Evolutionary conservation across 169 alveolate species (phyloP).

Genomic region (Plasmodium adleri): DNA sequence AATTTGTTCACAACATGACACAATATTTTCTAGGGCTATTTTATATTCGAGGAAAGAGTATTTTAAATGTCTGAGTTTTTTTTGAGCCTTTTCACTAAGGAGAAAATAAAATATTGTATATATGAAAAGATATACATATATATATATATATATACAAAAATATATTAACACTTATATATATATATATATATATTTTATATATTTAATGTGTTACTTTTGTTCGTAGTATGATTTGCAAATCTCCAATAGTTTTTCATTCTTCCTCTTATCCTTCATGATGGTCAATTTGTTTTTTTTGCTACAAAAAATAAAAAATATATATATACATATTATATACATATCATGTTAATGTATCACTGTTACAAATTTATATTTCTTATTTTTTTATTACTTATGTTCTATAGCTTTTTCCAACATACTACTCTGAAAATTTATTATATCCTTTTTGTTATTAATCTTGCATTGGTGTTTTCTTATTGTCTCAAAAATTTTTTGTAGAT

Average conservation of each 20-base stretch:
- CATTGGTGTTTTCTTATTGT: slow-evolving; percentile 35
- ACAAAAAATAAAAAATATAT: neutral
- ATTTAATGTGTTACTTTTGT: slow-evolving; percentile 13
- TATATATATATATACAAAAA: too few species aligned
- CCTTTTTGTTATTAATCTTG: slow-evolving; percentile 11
- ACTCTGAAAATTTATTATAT: slow-evolving; percentile 36
- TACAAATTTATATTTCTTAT: neutral
- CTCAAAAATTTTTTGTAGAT: slow-evolving; percentile 27
- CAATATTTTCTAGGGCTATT: slow-evolving; percentile 66
- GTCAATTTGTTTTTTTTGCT: slow-evolving; percentile 32
- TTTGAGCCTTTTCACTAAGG: slow-evolving; percentile 40
- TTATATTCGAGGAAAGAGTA: slow-evolving; percentile 56
- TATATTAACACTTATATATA: too few species aligned
- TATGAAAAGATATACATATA: too few species aligned
- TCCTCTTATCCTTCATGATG: slow-evolving; percentile 18
- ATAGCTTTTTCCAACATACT: slow-evolving; percentile 17
- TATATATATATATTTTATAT: too few species aligned
- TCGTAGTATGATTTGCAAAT: slow-evolving; percentile 43
- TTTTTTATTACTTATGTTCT: slow-evolving; percentile 37
- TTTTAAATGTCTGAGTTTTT: slow-evolving; percentile 29
- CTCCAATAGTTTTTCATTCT: slow-evolving; percentile 32
- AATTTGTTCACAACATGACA: slow-evolving; percentile 67
- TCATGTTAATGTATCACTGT: neutral
- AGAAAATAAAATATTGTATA: neutral
- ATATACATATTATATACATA: neutral